A percentile compares a stretch with the other conserved stretches of the same genome.
Evolutionary conservation across 2,329 filamentous ascomycete genomes (phyloP).

Genomic region (Phyllosticta ampelicida): DNA sequence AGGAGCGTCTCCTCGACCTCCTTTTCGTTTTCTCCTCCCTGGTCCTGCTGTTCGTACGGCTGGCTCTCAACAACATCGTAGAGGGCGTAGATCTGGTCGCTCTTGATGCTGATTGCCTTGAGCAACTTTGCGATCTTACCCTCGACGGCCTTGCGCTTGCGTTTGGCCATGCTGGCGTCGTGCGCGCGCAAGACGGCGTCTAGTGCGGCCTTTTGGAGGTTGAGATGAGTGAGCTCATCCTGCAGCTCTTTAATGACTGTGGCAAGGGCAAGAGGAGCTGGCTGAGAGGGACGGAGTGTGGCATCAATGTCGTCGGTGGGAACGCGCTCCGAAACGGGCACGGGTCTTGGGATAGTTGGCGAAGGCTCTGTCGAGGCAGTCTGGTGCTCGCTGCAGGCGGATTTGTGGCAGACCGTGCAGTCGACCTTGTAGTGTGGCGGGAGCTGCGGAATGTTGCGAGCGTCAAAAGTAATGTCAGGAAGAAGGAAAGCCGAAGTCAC

Average conservation of each 20-base stretch:
- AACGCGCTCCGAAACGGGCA: slow-evolving; percentile 42
- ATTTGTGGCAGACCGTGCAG: slow-evolving; percentile 47
- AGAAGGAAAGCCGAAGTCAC: slow-evolving; percentile 56
- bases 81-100: slow-evolving; percentile 69
- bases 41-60: slow-evolving; percentile 45
- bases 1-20: slow-evolving; percentile 34
- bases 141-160: slow-evolving; percentile 51
- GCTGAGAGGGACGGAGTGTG: slow-evolving; percentile 51
- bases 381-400: slow-evolving; percentile 20
- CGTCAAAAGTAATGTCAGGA: slow-evolving; percentile 48
- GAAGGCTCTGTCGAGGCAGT: slow-evolving; percentile 14
- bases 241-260: slow-evolving; percentile 73
- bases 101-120: slow-evolving; percentile 58
- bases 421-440: slow-evolving; percentile 40
- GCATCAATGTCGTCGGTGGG: slow-evolving; percentile 43
- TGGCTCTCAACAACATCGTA: slow-evolving; percentile 79
- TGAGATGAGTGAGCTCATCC: slow-evolving; percentile 69
- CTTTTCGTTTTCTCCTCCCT: slow-evolving; percentile 48
- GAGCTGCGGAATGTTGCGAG: slow-evolving; percentile 17
- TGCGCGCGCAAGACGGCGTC: slow-evolving; percentile 35
- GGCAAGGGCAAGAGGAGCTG: slow-evolving; percentile 62
- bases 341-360: slow-evolving; percentile 32
- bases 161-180: slow-evolving; percentile 49
- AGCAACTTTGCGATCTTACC: slow-evolving; percentile 51
- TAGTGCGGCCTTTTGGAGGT: slow-evolving; percentile 54